A percentile compares a stretch with the other conserved stretches of the same genome.
phyloP scores from a whole-genome alignment of 768 basidiomycete genomes.

The Hirschioporus abietinus region DNA sequence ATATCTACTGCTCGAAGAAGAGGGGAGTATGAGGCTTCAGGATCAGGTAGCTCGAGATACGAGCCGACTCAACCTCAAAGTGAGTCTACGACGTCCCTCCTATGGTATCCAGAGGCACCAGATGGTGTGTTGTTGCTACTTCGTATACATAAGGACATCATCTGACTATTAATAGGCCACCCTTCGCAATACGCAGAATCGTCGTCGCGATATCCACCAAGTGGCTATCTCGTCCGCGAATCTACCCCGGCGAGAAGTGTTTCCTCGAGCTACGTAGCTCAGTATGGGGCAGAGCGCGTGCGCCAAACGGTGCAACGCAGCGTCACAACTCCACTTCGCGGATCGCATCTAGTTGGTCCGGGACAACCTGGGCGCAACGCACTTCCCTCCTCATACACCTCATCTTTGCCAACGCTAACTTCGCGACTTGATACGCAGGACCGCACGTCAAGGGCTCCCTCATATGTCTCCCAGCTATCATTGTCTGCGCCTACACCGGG shows the following conservation, averaged over 20 bases:
- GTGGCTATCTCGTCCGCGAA: background rate
- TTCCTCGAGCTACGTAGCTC: background rate
- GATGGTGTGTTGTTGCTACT: background rate
- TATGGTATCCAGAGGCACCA: background rate
- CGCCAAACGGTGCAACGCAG: background rate
- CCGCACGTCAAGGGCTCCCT: too few relatives aligned
- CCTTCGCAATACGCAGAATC: background rate
- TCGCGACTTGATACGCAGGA: background rate
- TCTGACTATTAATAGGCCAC: background rate
- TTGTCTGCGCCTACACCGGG: background rate
- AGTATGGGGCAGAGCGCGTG: background rate
- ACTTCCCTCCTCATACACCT: background rate
- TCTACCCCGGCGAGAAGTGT: background rate
- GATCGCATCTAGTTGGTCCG: background rate
- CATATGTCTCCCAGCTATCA: background rate
- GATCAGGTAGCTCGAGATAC: background rate
- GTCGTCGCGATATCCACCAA: background rate
- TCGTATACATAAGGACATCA: background rate
- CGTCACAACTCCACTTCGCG: background rate
- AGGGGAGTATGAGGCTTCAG: background rate
- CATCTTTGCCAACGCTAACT: background rate
- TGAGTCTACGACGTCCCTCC: background rate
- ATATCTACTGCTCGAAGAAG: background rate
- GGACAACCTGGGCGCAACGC: background rate
- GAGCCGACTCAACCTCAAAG: background rate